Conservation (phyloP, 371 early-diverging fungal species). For the Mortierella sp. region DNA sequence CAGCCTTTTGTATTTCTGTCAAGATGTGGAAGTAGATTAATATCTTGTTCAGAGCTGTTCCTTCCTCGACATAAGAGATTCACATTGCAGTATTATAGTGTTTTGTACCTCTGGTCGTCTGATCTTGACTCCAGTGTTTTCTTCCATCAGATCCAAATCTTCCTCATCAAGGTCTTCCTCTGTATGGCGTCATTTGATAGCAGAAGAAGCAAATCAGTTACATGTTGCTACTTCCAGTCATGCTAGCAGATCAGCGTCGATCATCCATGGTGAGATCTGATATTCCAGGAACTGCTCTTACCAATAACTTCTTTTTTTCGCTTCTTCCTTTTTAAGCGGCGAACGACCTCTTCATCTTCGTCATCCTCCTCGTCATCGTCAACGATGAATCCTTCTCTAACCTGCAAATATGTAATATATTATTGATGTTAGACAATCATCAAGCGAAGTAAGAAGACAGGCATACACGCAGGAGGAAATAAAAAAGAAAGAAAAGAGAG, state of each 20-base stretch:
- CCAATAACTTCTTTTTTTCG: conserved; percentile 61
- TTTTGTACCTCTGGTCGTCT: conserved; percentile 63
- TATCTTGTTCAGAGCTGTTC: neutral
- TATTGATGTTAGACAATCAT: neutral
- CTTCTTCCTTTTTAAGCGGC: conserved; percentile 52
- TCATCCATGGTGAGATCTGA: neutral
- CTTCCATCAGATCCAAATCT: conserved; percentile 86
- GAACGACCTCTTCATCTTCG: conserved; percentile 47
- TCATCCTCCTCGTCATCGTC: conserved; percentile 73
- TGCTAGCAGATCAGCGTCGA: conserved; percentile 9
- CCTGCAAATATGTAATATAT: conserved; percentile 40
- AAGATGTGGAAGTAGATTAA: neutral
- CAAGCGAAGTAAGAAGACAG: conserved; percentile 1
- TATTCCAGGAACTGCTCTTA: conserved; percentile 49
- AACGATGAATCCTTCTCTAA: conserved; percentile 76
- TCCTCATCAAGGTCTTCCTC: conserved; percentile 90
- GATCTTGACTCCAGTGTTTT: conserved; percentile 82
- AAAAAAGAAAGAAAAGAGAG: too few species aligned
- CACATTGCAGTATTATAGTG: neutral
- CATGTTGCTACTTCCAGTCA: conserved; percentile 52
- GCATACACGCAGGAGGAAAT: neutral
- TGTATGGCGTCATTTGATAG: conserved; percentile 41
- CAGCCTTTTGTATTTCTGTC: conserved; percentile 74
- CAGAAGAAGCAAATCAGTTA: conserved; percentile 4
- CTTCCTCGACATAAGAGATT: neutral